Percentiles rank a stretch among this genome's conserved stretches.
These are phyloP conservation scores for Cryphonectria japonica DNA, from an alignment of 2,329 filamentous ascomycete species.

Conservation along the genomic window DNA sequence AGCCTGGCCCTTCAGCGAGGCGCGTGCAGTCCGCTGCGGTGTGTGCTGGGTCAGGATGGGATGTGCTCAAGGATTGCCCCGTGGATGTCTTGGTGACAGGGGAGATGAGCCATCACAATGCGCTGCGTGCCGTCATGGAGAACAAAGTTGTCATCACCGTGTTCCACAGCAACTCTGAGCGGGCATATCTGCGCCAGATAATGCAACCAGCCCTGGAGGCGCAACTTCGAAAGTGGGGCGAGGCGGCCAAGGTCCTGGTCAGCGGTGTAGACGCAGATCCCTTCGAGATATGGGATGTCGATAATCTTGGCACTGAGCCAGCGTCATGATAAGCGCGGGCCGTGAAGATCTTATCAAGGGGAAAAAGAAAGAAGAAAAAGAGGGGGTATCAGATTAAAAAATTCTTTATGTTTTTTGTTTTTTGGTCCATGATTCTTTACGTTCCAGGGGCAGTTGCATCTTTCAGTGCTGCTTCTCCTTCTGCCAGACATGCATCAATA, in stretches of 20 bases:
- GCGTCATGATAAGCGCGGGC: conserved; percentile 11
- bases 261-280: conserved; percentile 86
- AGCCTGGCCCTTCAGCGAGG: conserved; percentile 36
- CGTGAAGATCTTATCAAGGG: neutral
- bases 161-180: conserved; percentile 93
- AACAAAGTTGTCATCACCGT: conserved; percentile 82
- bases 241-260: conserved; percentile 66
- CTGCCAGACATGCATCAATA: conserved; percentile 56
- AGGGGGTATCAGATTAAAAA: conserved; percentile 19
- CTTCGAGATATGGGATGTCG: conserved; percentile 72
- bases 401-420: neutral
- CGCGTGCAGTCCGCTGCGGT: conserved; percentile 75
- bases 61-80: conserved; percentile 69
- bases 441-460: conserved; percentile 24
- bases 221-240: conserved; percentile 55
- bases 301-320: conserved; percentile 31
- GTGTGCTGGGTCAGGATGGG: conserved; percentile 86
- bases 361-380: neutral
- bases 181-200: conserved; percentile 75
- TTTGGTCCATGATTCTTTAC: neutral
- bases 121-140: conserved; percentile 81
- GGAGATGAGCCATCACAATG: conserved; percentile 92
- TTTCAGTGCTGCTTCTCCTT: conserved; percentile 56
- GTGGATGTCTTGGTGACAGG: conserved; percentile 89
- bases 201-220: conserved; percentile 69